These are phyloP conservation scores for Fusarium miscanthi DNA, from an alignment of 2,329 filamentous ascomycete genomes.

Conservation along the genomic window DNA sequence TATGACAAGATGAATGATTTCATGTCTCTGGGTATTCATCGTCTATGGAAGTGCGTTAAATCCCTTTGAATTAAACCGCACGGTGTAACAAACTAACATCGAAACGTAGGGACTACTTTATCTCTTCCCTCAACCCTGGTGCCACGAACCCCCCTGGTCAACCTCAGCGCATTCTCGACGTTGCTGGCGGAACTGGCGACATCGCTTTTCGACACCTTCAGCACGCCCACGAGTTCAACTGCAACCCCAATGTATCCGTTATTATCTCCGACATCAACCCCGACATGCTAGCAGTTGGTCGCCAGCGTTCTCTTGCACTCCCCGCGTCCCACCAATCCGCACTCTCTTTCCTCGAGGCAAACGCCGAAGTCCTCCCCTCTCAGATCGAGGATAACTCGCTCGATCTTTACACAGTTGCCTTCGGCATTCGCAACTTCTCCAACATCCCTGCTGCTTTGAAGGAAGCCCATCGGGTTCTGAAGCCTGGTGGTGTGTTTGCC, in stretches of 20 bases:
- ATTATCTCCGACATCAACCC: conserved; percentile 97
- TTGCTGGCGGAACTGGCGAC: conserved; percentile 96
- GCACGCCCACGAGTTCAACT: conserved; percentile 83
- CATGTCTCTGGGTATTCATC: conserved; percentile 97
- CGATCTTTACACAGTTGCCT: conserved; percentile 96
- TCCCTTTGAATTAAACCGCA: background rate
- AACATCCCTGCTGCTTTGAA: conserved; percentile 84
- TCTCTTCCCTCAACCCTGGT: conserved; percentile 89
- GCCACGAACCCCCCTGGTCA: conserved; percentile 57
- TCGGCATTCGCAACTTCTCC: conserved; percentile 97
- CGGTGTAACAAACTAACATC: conserved; percentile 16
- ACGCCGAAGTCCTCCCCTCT: conserved; percentile 79
- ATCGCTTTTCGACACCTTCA: conserved; percentile 97
- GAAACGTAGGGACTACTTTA: conserved; percentile 80
- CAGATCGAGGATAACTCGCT: conserved; percentile 76
- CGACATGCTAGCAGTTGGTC: conserved; percentile 90
- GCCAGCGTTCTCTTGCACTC: conserved; percentile 75
- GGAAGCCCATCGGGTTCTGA: conserved; percentile 89
- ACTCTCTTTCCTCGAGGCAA: conserved; percentile 86
- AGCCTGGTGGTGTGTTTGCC: conserved; percentile 94
- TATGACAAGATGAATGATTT: conserved; percentile 99
- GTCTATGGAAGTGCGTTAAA: conserved; percentile 81
- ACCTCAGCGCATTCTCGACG: conserved; percentile 85
- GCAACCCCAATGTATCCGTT: conserved; percentile 81
- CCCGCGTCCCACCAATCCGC: conserved; percentile 65